phyloP scores from a whole-genome alignment of 768 basidiomycete genomes.

The Mycena sanguinolenta region DNA sequence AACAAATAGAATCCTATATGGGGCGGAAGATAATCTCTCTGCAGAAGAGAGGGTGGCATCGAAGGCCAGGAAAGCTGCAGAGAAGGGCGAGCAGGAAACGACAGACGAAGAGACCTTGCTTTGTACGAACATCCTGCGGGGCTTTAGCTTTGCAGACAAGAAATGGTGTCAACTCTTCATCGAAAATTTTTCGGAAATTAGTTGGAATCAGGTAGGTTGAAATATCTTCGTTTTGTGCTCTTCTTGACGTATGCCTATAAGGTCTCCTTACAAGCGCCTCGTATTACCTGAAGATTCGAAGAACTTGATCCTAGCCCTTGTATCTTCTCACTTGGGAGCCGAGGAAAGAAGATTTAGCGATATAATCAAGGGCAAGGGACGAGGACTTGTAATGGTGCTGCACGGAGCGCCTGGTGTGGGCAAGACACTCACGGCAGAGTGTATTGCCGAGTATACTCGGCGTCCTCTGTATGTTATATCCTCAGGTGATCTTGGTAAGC shows the following conservation, averaged over 20 bases:
- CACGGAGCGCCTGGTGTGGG: slow-evolving; percentile 35
- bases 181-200: slow-evolving; percentile 13
- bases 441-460: slow-evolving; percentile 32
- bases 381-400: slow-evolving; percentile 25
- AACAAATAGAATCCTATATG: neutral
- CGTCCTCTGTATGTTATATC: slow-evolving; percentile 37
- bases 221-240: too few species aligned
- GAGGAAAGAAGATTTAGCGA: slow-evolving; percentile 29
- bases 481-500: slow-evolving; percentile 36
- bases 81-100: slow-evolving; percentile 10
- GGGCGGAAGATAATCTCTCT: too few species aligned
- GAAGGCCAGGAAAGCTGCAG: slow-evolving; percentile 7
- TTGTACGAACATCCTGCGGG: slow-evolving; percentile 16
- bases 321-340: slow-evolving; percentile 9
- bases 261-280: slow-evolving; percentile 23
- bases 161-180: slow-evolving; percentile 24
- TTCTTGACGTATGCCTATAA: neutral
- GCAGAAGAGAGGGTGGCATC: neutral
- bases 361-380: slow-evolving; percentile 35
- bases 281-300: slow-evolving; percentile 14
- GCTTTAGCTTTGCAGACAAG: slow-evolving; percentile 27
- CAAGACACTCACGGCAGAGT: slow-evolving; percentile 41
- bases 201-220: slow-evolving; percentile 19
- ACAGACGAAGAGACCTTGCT: slow-evolving; percentile 16
- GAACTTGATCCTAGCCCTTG: slow-evolving; percentile 20